These are phyloP conservation scores for Schizochytrium sp. DNA, from an alignment of 108 stramenopile genomes.

Conservation along the genomic window DNA sequence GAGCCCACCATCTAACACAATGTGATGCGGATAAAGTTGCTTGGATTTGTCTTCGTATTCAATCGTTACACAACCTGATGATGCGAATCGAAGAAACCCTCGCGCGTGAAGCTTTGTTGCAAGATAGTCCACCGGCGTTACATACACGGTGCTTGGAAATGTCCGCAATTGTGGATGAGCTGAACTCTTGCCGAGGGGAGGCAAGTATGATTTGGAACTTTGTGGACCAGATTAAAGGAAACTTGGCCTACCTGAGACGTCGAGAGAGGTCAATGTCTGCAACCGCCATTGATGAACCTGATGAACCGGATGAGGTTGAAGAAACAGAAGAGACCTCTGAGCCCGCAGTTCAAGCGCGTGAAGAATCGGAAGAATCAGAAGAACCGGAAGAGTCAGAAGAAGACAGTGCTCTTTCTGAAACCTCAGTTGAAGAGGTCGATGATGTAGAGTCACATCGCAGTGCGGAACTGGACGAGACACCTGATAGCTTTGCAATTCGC, in stretches of 20 bases:
- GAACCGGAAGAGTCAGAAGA: background rate
- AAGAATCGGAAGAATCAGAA: background rate
- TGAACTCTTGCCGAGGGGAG: background rate
- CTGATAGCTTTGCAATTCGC: background rate
- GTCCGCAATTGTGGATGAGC: constrained; percentile 11
- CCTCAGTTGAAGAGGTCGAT: no score
- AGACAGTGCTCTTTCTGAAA: background rate
- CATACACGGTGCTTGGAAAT: background rate
- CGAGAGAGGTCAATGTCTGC: background rate
- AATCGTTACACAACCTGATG: background rate
- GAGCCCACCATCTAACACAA: background rate
- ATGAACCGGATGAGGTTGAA: background rate
- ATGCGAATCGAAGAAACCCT: constrained; percentile 33
- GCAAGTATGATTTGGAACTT: background rate
- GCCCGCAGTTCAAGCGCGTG: no score
- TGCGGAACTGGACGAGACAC: no score
- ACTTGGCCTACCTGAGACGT: background rate
- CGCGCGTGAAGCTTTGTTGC: constrained; percentile 24
- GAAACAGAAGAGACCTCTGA: background rate
- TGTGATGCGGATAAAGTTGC: constrained; percentile 36
- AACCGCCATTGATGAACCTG: background rate
- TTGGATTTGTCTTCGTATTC: constrained; percentile 19
- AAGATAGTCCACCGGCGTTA: background rate
- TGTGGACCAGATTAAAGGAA: background rate
- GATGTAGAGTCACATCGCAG: no score